Conservation (phyloP, 1,139 yeast genomes). For the Zygosaccharomyces sapae region DNA sequence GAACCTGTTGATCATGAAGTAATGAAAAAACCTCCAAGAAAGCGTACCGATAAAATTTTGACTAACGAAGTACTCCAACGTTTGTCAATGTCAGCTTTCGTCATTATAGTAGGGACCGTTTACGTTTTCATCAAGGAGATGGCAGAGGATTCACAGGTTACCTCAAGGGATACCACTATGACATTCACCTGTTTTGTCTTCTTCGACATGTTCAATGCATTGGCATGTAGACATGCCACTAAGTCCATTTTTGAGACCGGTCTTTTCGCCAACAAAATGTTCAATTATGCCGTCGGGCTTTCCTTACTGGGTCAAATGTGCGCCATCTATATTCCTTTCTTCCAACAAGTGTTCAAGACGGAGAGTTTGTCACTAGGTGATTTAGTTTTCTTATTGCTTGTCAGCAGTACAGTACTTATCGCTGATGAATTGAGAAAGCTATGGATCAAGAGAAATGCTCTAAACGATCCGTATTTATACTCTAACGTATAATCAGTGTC, state of each 20-base stretch:
- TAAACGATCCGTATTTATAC: constrained; percentile 13
- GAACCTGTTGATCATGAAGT: constrained; percentile 94
- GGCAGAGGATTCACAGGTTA: constrained; percentile 65
- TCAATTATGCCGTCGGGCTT: constrained; percentile 82
- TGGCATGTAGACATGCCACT: constrained; percentile 80
- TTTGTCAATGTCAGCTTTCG: constrained; percentile 64
- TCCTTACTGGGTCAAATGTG: constrained; percentile 83
- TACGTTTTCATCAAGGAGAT: constrained; percentile 78
- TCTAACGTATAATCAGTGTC: constrained; percentile 24
- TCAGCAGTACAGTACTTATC: constrained; percentile 76
- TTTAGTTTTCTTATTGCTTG: constrained; percentile 51
- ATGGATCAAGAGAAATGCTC: constrained; percentile 11
- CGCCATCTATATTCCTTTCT: constrained; percentile 86
- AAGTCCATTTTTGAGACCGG: constrained; percentile 80
- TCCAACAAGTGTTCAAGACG: constrained; percentile 86
- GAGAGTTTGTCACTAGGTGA: constrained; percentile 75
- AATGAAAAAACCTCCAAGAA: constrained; percentile 92
- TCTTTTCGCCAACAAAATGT: constrained; percentile 68
- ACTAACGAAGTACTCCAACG: constrained; percentile 64
- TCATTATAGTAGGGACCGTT: constrained; percentile 76
- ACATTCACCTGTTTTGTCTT: constrained; percentile 95
- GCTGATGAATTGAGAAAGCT: constrained; percentile 81
- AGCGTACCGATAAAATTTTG: constrained; percentile 73
- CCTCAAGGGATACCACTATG: constrained; percentile 94
- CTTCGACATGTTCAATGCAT: constrained; percentile 92